Conservation (phyloP, 129 eudicot species). For the Smallanthus sonchifolius region DNA sequence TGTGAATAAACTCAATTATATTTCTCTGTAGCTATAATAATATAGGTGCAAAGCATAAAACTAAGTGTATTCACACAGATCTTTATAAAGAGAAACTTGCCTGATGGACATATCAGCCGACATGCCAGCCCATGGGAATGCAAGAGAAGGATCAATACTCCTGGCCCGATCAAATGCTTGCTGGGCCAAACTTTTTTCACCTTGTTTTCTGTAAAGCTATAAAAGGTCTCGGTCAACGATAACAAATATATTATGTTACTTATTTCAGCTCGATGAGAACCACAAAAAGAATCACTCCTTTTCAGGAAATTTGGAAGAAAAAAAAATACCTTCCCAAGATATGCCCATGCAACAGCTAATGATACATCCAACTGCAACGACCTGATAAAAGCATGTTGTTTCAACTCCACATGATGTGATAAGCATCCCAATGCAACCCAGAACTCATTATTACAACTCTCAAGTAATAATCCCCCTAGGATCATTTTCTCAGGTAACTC, state of each 20-base stretch:
- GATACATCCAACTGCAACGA: conserved; percentile 89
- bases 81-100: conserved; percentile 27
- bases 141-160: conserved; percentile 98
- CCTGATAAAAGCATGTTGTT: conserved; percentile 85
- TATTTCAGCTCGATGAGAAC: not conserved
- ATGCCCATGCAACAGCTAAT: conserved; percentile 97
- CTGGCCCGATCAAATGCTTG: conserved; percentile 96
- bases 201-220: conserved; percentile 76
- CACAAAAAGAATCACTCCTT: not conserved
- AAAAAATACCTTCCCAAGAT: conserved; percentile 83
- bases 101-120: conserved; percentile 76
- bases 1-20: not conserved
- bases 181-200: conserved; percentile 68
- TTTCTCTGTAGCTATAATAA: not conserved
- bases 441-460: conserved; percentile 73
- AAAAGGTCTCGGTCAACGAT: conserved; percentile 9
- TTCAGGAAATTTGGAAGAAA: not conserved
- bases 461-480: conserved; percentile 81
- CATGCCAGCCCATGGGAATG: conserved; percentile 99
- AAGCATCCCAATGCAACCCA: conserved; percentile 94
- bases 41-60: conserved; percentile 12
- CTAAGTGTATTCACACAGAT: not conserved
- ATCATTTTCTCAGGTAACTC: conserved; percentile 84
- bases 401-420: conserved; percentile 54
- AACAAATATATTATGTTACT: not conserved